Percentiles rank a stretch among this genome's conserved stretches.
These are phyloP conservation scores for Beauveria medogensis DNA, from an alignment of 2,329 filamentous ascomycete genomes.

Conservation along the genomic window DNA sequence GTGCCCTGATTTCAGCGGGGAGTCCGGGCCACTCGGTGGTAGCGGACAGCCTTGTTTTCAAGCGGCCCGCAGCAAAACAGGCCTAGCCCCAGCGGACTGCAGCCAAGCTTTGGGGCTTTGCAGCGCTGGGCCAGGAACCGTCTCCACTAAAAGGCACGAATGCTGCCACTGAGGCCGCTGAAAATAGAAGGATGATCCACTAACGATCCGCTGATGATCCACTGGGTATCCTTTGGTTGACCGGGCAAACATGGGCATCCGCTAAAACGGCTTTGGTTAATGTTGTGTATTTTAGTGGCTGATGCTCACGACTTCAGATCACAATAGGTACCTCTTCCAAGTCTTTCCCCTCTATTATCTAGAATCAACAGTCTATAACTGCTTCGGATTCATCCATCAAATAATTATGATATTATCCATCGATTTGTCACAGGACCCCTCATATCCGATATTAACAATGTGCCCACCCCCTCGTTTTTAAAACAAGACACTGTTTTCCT, in stretches of 20 bases:
- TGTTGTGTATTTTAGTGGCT: neutral
- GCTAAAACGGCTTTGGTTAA: too few relatives aligned
- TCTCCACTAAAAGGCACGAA: neutral
- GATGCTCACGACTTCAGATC: too few relatives aligned
- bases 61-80: neutral
- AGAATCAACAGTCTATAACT: neutral
- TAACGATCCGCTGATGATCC: neutral
- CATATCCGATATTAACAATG: neutral
- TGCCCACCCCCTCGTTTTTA: neutral
- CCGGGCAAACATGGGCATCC: neutral
- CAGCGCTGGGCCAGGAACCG: neutral
- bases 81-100: neutral
- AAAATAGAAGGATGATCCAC: neutral
- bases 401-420: too few relatives aligned
- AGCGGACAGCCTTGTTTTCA: neutral
- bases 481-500: neutral
- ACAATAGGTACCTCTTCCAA: too few relatives aligned
- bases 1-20: neutral
- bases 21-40: too few relatives aligned
- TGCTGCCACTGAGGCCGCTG: neutral
- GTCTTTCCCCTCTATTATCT: neutral
- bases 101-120: neutral
- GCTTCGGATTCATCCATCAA: neutral
- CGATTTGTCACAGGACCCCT: neutral
- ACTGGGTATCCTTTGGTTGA: conserved; percentile 4